phyloP scores from a whole-genome alignment of 805 yeast species.

The Nakazawaea wyomingensis region DNA sequence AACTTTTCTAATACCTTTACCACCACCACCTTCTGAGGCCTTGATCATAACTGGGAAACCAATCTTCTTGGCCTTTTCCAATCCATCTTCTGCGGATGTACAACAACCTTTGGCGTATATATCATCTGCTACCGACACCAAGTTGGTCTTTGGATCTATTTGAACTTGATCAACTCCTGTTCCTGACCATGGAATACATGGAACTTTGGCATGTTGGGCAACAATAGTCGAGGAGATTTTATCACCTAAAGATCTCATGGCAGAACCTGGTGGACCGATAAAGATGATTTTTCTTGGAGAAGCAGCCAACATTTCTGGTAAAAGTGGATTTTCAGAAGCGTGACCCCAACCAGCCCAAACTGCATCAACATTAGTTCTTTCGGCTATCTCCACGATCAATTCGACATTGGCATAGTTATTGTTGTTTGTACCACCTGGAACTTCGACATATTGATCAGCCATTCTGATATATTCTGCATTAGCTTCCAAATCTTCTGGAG shows the following conservation, averaged over 20 bases:
- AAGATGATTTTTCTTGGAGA: slow-evolving; percentile 86
- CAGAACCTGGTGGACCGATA: slow-evolving; percentile 98
- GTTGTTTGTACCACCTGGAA: slow-evolving; percentile 99
- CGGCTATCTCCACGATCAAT: slow-evolving; percentile 93
- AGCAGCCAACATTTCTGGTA: slow-evolving; percentile 93
- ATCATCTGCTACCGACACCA: slow-evolving; percentile 85
- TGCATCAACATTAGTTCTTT: slow-evolving; percentile 93
- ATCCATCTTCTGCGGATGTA: slow-evolving; percentile 80
- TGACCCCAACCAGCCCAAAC: slow-evolving; percentile 99
- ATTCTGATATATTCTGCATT: slow-evolving; percentile 97
- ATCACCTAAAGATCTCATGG: slow-evolving; percentile 99
- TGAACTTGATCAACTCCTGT: slow-evolving; percentile 86
- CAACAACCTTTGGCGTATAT: slow-evolving; percentile 89
- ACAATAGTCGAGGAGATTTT: slow-evolving; percentile 97
- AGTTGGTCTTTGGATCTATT: slow-evolving; percentile 60
- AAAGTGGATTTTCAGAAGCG: slow-evolving; percentile 95
- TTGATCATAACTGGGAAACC: slow-evolving; percentile 99
- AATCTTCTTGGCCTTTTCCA: slow-evolving; percentile 74
- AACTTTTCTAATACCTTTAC: slow-evolving; percentile 98
- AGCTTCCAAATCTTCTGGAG: slow-evolving; percentile 97
- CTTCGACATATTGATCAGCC: slow-evolving; percentile 98
- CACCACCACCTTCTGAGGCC: slow-evolving; percentile 99
- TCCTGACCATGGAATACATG: slow-evolving; percentile 99
- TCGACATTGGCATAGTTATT: slow-evolving; percentile 98
- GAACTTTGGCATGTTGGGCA: slow-evolving; percentile 97